phyloP scores from a whole-genome alignment of 139 green algal species.

The Coelastrella sp. region DNA sequence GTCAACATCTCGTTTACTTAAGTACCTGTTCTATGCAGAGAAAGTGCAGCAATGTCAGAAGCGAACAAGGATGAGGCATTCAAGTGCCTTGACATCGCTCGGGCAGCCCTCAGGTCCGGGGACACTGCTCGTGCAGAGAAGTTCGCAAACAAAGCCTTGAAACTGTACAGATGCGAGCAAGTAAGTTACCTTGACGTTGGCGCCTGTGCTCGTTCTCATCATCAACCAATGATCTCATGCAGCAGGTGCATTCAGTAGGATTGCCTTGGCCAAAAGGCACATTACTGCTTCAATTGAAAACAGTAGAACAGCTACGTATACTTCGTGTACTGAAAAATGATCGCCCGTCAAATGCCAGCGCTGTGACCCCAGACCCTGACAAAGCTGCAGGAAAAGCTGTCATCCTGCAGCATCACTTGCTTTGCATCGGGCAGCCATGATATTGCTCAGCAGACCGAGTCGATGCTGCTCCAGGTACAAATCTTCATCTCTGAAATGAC shows the following conservation, averaged over 20 bases:
- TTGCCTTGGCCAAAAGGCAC: no score
- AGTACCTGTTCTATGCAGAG: no score
- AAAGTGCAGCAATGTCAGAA: constrained; percentile 1
- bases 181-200: no score
- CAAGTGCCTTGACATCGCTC: constrained; percentile 56
- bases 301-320: no score
- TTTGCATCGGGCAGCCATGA: background rate
- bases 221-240: no score
- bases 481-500: constrained; percentile 30
- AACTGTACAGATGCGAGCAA: constrained; percentile 66
- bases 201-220: background rate
- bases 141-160: constrained; percentile 70
- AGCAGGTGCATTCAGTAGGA: no score
- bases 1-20: no score
- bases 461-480: constrained; percentile 30
- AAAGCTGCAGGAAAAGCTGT: no score
- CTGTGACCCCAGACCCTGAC: background rate
- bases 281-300: no score
- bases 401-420: background rate
- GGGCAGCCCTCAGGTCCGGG: constrained; percentile 47
- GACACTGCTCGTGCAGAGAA: constrained; percentile 62
- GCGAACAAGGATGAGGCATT: constrained; percentile 62
- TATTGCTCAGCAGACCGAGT: constrained; percentile 33
- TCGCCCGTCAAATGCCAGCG: no score
- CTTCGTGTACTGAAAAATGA: no score